These are phyloP conservation scores for Pseudozyma flocculosa DNA, from an alignment of 1,284 basidiomycete genomes.

Conservation along the genomic window DNA sequence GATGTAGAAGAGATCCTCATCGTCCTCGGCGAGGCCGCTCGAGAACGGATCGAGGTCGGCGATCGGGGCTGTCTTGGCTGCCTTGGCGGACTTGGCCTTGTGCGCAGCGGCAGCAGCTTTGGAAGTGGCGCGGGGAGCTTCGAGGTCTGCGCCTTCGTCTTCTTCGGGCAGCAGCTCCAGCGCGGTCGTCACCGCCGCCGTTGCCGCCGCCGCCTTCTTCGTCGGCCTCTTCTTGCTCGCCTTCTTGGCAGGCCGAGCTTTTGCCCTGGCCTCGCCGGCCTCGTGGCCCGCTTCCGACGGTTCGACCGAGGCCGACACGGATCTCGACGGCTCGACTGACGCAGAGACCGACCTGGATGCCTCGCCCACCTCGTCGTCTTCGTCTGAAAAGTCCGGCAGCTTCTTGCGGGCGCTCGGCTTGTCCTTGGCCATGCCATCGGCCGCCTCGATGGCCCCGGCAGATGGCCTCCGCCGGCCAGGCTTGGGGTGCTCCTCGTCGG, in stretches of 20 bases:
- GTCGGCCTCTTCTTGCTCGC: not conserved
- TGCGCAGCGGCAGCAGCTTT: slow-evolving; percentile 8
- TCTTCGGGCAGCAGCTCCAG: not conserved
- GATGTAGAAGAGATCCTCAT: slow-evolving; percentile 86
- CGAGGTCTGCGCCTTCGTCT: slow-evolving; percentile 6
- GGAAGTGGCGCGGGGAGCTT: slow-evolving; percentile 1
- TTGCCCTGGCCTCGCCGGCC: not conserved
- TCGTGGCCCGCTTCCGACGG: not conserved
- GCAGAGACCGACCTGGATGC: not conserved
- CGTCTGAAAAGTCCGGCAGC: not conserved
- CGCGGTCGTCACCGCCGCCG: not conserved
- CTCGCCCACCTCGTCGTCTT: slow-evolving; percentile 8
- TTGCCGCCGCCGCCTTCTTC: not conserved
- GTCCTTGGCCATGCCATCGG: too few relatives aligned
- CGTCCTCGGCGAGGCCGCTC: slow-evolving; percentile 72
- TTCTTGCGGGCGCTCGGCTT: not conserved
- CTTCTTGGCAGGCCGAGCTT: not conserved
- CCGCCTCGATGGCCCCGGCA: too few relatives aligned
- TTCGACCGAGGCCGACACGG: slow-evolving; percentile 1
- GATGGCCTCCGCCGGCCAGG: not conserved
- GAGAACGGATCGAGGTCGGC: slow-evolving; percentile 64
- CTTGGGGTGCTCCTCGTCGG: slow-evolving; percentile 8
- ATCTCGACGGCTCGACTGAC: not conserved
- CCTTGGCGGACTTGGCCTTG: slow-evolving; percentile 11
- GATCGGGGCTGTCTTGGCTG: slow-evolving; percentile 12